Base-by-base conservation (phyloP, 805 yeast species). In the Saccharomycopsis fibuligera region DNA sequence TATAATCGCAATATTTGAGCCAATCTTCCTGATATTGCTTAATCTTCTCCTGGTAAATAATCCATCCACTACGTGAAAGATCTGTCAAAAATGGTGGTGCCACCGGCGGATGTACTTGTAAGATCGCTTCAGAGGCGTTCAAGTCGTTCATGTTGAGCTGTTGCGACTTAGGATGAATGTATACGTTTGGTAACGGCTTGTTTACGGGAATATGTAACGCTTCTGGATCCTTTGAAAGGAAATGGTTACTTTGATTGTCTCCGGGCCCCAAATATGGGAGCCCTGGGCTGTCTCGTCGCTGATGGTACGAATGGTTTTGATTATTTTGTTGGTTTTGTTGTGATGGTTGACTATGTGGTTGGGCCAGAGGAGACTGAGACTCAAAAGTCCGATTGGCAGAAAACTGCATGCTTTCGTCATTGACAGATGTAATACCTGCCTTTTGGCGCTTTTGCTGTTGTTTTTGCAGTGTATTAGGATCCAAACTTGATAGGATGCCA, bases 191-290 rank as follows among this genome's bases (percentile, higher is more conserved):
- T 14, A 41, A 25, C n/a, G 47, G 22, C 22, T 44, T 38, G 36
- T 50, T 52, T 5, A 52, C 55, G 4, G 55, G 55, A 21, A 52
- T 45, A 41, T 45, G 49, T 9, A 52, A 17, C n/a, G 45, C 35
- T 14, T 48, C 54, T 36, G 23, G 22, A 38, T 24, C 25, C 9
- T 24, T 22, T 38, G 41, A 38, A 16, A 24, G 41, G 21, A 24
- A 38, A 17, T 9, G 22, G 25, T 38, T 22, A 38, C 19, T 24
- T 3, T 38, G n/a, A 14, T 24, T 14, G 6, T 38, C 41, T 24
- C 16, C 30, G n/a, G n/a, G n/a, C n/a, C n/a, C n/a, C n/a, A n/a
- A n/a, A n/a, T n/a, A n/a, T n/a, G n/a, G n/a, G n/a, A n/a, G n/a
- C n/a, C n/a, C n/a, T n/a, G n/a, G n/a, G n/a, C n/a, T n/a, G n/a